Percentiles rank a stretch among this genome's conserved stretches.
These are phyloP conservation scores for Hepatocystis sp. DNA, from an alignment of 169 alveolate genomes.

Conservation along the genomic window DNA sequence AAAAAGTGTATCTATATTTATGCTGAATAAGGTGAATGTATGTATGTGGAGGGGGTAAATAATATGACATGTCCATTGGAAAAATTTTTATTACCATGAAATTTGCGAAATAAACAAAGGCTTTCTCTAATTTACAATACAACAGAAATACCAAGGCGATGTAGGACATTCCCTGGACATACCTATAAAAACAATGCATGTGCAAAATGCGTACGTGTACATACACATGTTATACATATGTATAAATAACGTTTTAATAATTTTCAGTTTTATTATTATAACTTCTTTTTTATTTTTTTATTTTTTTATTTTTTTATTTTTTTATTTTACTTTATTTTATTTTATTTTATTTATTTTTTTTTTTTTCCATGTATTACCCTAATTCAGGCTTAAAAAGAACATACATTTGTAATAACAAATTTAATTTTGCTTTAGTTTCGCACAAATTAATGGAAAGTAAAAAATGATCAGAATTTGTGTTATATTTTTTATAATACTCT, in stretches of 20 bases:
- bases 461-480: conserved; percentile 12
- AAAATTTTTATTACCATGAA: conserved; percentile 76
- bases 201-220: background rate
- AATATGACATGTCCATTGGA: no score
- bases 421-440: conserved; percentile 47
- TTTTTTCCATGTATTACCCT: conserved; percentile 33
- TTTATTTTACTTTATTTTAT: background rate
- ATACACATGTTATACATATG: background rate
- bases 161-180: conserved; percentile 74
- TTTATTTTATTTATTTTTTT: background rate
- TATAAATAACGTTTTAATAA: no score
- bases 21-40: background rate
- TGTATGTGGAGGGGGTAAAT: background rate
- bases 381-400: conserved; percentile 68
- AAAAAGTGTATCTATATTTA: background rate
- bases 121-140: conserved; percentile 52
- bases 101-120: conserved; percentile 71
- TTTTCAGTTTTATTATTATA: no score
- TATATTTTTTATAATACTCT: conserved; percentile 26
- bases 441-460: conserved; percentile 19
- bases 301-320: background rate
- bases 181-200: conserved; percentile 1
- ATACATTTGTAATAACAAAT: conserved; percentile 59
- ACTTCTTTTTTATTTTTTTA: background rate
- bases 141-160: conserved; percentile 58